Evolutionary conservation across 2,329 filamentous ascomycete species (phyloP).

Genomic region (Fusarium sacchari): DNA sequence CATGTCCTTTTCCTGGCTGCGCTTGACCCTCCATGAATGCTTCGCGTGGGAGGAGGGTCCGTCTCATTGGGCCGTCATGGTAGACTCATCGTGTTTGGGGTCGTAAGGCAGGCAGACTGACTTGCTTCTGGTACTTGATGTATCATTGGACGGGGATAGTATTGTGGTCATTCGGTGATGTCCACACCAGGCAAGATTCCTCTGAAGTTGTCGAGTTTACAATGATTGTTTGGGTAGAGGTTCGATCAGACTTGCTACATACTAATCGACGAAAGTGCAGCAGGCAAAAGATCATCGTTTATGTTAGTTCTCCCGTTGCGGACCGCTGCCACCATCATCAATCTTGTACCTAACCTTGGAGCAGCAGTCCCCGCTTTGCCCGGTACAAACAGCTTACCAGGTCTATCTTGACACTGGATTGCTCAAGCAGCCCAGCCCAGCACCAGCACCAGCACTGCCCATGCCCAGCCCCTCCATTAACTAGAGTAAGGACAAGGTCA

Average conservation of each 20-base stretch:
- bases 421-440: background rate
- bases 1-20: slow-evolving; percentile 40
- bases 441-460: slow-evolving; percentile 3
- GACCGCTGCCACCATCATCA: slow-evolving; percentile 39
- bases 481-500: slow-evolving; percentile 25
- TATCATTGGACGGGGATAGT: slow-evolving; percentile 14
- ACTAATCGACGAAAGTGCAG: background rate
- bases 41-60: slow-evolving; percentile 38
- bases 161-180: slow-evolving; percentile 8
- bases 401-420: background rate
- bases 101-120: slow-evolving; percentile 31
- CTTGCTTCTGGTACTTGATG: slow-evolving; percentile 20
- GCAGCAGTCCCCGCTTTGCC: slow-evolving; percentile 36
- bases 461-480: slow-evolving; percentile 41
- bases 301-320: slow-evolving; percentile 35
- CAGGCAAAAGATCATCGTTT: slow-evolving; percentile 24
- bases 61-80: slow-evolving; percentile 43
- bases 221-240: background rate
- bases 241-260: slow-evolving; percentile 3
- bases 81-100: slow-evolving; percentile 29
- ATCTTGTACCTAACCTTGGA: slow-evolving; percentile 3
- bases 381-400: slow-evolving; percentile 17
- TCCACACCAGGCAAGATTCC: background rate
- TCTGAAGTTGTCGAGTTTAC: background rate
- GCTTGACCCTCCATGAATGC: slow-evolving; percentile 41